These are phyloP conservation scores for Albatrellus ellisii DNA, from an alignment of 768 basidiomycete species.

Conservation along the genomic window DNA sequence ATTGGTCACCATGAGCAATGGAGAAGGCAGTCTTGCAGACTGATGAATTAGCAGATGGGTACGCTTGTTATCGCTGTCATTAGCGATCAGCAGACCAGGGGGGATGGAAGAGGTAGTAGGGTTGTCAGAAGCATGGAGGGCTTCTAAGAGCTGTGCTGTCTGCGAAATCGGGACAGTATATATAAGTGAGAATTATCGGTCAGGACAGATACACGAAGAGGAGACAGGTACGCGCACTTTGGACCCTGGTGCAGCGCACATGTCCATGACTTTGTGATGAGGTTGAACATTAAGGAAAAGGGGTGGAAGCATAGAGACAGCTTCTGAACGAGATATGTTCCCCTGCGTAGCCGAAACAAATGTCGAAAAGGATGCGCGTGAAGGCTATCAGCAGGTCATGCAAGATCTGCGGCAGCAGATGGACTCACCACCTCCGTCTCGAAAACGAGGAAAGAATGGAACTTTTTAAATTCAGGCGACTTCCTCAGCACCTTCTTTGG, in stretches of 20 bases:
- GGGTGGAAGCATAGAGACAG: constrained; percentile 98
- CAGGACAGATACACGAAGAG: neutral
- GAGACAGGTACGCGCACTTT: constrained; percentile 39
- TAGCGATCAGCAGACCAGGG: constrained; percentile 82
- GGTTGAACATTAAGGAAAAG: constrained; percentile 90
- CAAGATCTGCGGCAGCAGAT: too few species aligned
- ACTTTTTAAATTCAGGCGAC: constrained; percentile 81
- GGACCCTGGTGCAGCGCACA: constrained; percentile 98
- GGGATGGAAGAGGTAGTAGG: constrained; percentile 54
- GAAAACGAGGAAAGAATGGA: constrained; percentile 92
- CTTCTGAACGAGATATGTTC: constrained; percentile 92
- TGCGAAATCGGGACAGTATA: constrained; percentile 16
- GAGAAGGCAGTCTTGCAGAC: constrained; percentile 84
- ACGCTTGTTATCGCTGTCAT: constrained; percentile 89
- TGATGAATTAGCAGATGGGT: constrained; percentile 97
- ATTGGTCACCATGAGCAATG: constrained; percentile 91
- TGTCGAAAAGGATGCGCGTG: neutral
- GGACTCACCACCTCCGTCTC: constrained; percentile 88
- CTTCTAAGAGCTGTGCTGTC: constrained; percentile 95
- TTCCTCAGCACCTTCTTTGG: constrained; percentile 82
- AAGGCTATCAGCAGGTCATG: too few species aligned
- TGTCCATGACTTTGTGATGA: constrained; percentile 89
- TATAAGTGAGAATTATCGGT: neutral
- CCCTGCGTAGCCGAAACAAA: constrained; percentile 36
- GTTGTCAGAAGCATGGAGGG: constrained; percentile 72